Evolutionary conservation across 2,329 filamentous ascomycete species (phyloP).

Genomic region (Zasmidium angulare): DNA sequence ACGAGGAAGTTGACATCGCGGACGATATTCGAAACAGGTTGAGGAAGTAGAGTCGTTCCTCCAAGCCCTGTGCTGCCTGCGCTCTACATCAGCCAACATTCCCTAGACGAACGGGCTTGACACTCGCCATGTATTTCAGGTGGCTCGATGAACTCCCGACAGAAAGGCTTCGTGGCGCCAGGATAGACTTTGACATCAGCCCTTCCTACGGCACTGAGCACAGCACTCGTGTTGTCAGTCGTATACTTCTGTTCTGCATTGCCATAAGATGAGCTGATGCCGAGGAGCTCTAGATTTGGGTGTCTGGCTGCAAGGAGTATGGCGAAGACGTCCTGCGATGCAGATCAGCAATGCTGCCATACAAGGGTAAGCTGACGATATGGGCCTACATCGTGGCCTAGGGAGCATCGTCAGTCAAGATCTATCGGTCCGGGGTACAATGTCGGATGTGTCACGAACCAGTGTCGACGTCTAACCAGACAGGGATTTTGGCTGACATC

Average conservation of each 20-base stretch:
- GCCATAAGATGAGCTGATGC: conserved; percentile 86
- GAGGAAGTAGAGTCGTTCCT: neutral
- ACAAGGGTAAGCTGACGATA: no score
- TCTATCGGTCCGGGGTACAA: neutral
- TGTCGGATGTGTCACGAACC: conserved; percentile 3
- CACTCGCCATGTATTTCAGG: conserved; percentile 74
- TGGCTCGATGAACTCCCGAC: conserved; percentile 70
- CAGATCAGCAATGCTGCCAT: no score
- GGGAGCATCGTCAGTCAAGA: neutral
- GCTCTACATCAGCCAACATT: neutral
- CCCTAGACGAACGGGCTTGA: neutral
- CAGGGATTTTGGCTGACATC: conserved; percentile 32
- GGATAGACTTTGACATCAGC: conserved; percentile 71
- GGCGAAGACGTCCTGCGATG: conserved; percentile 69
- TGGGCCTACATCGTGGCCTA: conserved; percentile 46
- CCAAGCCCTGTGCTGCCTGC: neutral
- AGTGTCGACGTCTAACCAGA: conserved; percentile 65
- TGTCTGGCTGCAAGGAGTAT: conserved; percentile 82
- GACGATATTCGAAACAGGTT: neutral
- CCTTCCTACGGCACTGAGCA: conserved; percentile 77
- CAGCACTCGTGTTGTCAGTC: conserved; percentile 74
- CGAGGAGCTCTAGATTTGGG: conserved; percentile 73
- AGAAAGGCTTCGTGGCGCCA: conserved; percentile 70
- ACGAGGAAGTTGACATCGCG: neutral
- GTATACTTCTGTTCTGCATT: conserved; percentile 82